These are phyloP conservation scores for Selaginella moellendorffii DNA, from an alignment of 75 land plant genomes.

Conservation along the genomic window DNA sequence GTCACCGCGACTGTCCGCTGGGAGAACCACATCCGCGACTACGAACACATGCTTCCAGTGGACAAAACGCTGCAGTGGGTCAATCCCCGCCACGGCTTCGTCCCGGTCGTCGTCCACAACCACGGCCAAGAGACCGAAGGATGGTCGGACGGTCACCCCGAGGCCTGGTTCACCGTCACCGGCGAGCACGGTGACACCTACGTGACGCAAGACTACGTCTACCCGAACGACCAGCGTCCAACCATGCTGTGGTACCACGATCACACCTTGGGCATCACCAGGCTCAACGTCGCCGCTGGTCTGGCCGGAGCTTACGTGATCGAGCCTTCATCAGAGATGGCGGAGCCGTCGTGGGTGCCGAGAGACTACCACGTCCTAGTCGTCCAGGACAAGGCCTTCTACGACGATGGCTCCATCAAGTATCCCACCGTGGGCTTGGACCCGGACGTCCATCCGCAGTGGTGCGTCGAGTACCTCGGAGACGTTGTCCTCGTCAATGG, in stretches of 20 bases:
- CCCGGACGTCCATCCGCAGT: conserved; percentile 12
- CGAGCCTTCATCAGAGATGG: not conserved
- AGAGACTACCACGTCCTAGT: not conserved
- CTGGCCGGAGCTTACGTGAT: not conserved
- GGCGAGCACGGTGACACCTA: not conserved
- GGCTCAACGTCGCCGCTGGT: conserved; percentile 16
- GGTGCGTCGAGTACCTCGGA: not conserved
- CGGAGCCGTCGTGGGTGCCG: not conserved
- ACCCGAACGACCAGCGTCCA: not conserved
- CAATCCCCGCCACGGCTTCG: not conserved
- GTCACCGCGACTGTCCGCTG: conserved; percentile 5
- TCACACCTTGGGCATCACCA: conserved; percentile 19
- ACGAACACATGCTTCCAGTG: not conserved
- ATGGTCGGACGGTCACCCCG: conserved; percentile 1
- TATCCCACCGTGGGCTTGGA: conserved; percentile 12
- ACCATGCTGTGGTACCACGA: conserved; percentile 12
- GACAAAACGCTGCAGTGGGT: not conserved
- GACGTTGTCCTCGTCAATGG: not conserved
- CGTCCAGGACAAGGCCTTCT: conserved; percentile 6
- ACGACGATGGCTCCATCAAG: not conserved
- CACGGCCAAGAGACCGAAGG: not conserved
- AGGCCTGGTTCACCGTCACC: not conserved
- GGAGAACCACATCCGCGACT: conserved; percentile 3
- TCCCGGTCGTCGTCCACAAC: not conserved
- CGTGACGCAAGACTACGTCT: not conserved